Percentiles rank a stretch among this genome's conserved stretches.
Conservation (phyloP, 2,329 filamentous ascomycete genomes). For the Cercospora brassicicola region DNA sequence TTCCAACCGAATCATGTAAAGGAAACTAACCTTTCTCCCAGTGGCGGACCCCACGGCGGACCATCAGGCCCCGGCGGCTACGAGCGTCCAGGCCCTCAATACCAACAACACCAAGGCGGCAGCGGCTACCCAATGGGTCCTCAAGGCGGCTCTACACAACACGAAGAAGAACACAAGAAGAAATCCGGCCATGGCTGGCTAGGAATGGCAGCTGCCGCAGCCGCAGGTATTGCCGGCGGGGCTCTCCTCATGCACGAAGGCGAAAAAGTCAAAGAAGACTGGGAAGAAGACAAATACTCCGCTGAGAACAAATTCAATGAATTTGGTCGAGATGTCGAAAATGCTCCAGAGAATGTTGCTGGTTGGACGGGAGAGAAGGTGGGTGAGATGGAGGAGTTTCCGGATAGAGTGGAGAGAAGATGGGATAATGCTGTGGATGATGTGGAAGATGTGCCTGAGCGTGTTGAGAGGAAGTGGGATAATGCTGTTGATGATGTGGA, state of each 20-base stretch:
- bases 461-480: conserved; percentile 39
- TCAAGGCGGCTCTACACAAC: conserved; percentile 16
- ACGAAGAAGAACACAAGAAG: conserved; percentile 34
- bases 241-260: conserved; percentile 50
- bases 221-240: conserved; percentile 46
- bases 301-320: conserved; percentile 25
- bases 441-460: conserved; percentile 44
- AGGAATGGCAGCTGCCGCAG: conserved; percentile 45
- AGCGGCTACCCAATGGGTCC: conserved; percentile 21
- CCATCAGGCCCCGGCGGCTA: conserved; percentile 14
- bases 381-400: conserved; percentile 45
- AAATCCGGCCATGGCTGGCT: conserved; percentile 34
- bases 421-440: conserved; percentile 41
- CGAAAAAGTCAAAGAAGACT: conserved; percentile 41
- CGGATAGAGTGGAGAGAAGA: conserved; percentile 37
- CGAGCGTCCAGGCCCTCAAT: conserved; percentile 20
- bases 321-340: conserved; percentile 35
- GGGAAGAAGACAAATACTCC: conserved; percentile 21
- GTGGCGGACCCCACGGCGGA: conserved; percentile 31
- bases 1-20: not conserved
- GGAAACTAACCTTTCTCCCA: not conserved
- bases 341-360: conserved; percentile 48
- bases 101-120: conserved; percentile 14
- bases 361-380: conserved; percentile 47
- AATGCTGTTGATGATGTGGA: conserved; percentile 39